phyloP scores from a whole-genome alignment of 2,329 filamentous ascomycete genomes.

The Calonectria hawksworthii region DNA sequence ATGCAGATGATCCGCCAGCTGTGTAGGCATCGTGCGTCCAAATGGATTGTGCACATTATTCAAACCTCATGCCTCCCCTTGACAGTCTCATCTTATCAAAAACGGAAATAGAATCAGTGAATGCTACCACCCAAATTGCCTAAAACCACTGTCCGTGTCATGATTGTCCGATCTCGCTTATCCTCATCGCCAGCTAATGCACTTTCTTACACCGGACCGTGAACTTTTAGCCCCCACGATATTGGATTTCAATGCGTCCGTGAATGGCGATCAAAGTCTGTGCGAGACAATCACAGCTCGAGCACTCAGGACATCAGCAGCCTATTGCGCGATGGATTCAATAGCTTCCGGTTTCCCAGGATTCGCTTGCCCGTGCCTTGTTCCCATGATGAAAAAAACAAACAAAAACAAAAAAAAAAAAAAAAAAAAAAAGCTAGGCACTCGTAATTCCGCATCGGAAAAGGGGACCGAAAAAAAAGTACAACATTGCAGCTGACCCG shows the following conservation, averaged over 20 bases:
- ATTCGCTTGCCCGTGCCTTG: neutral
- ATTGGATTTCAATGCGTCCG: neutral
- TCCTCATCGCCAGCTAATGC: neutral
- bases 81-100: neutral
- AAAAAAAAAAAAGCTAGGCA: neutral
- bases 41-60: no score
- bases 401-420: neutral
- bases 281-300: neutral
- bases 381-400: neutral
- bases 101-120: neutral
- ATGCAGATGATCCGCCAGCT: neutral
- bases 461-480: conserved; percentile 12
- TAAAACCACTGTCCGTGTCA: neutral
- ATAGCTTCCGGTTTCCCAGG: neutral
- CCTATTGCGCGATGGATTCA: neutral
- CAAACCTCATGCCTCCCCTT: neutral
- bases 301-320: neutral
- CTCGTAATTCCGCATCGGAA: neutral
- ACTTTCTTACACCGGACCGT: neutral
- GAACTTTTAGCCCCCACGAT: neutral
- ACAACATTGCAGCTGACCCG: neutral
- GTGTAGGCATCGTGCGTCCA: neutral
- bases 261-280: conserved; percentile 2
- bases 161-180: neutral
- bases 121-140: neutral